Evolutionary conservation across 2,329 filamentous ascomycete genomes (phyloP), one percentile per base, ranked within the genome.

Genomic region (Pseudogymnoascus sp.): DNA sequence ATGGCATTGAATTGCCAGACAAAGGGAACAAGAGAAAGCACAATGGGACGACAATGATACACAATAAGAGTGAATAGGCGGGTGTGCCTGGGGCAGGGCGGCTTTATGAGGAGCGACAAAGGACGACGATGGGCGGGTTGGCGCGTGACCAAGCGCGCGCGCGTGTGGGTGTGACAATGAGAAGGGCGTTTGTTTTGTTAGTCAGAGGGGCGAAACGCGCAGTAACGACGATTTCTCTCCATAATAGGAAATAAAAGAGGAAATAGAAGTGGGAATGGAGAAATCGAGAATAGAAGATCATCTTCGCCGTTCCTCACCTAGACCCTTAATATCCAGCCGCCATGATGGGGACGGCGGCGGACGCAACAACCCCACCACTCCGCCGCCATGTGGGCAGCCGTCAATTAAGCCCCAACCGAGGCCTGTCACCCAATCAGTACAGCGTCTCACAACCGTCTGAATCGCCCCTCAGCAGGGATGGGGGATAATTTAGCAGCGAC

Each of bases 281-380:
- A 19, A 53, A 56, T 56, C 10, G 28, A 56, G 28, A 56, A 56
- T 56, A 56, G 28, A 56, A 56, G 50, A 56, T 56, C 50, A 33
- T 33, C 26, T 4, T n/a, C 22, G 41, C 22, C 22, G 19, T 46
- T 46, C 22, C 22, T 24, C 8, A 26, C 41, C 12, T 46, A 3
- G n/a, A 19, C 50, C 50, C 50, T 56, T 56, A 56, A 56, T 56
- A n/a, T 56, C 50, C 50, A 56, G 50, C 50, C 50, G 50, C 50
- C 50, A 22, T 19, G 50, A 56, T 56, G 50, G 50, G 50, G 50
- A 56, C 16, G 28, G 50, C 50, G 50, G 10, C 50, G 5, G 28
- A 14, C 28, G 50, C n/a, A 56, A 56, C 50, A 33, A 22, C 50
- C 50, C 50, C 50, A 33, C 50, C 19, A n/a, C n/a, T 16, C 50